phyloP scores from a whole-genome alignment of 768 basidiomycete species.

The Boletellus ananiceps region DNA sequence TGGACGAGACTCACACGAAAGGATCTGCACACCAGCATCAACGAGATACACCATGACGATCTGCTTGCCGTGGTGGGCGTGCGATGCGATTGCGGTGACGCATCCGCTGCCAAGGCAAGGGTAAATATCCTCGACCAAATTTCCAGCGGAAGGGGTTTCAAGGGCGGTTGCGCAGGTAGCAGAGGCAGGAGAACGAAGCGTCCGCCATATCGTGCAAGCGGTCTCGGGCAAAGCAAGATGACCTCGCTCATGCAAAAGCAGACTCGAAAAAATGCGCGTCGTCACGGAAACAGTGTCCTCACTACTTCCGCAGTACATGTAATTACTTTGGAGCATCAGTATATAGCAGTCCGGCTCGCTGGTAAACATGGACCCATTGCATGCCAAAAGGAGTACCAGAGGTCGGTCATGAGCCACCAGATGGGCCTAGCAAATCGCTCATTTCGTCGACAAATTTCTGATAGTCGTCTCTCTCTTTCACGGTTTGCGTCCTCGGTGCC shows the following conservation, averaged over 20 bases:
- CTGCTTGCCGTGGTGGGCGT: slow-evolving; percentile 1
- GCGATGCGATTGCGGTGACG: slow-evolving; percentile 8
- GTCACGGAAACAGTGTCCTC: slow-evolving; percentile 1
- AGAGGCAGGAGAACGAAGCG: slow-evolving; percentile 64
- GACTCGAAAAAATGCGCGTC: neutral
- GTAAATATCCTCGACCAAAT: slow-evolving; percentile 64
- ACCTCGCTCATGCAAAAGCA: slow-evolving; percentile 29
- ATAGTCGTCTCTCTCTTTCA: slow-evolving; percentile 62
- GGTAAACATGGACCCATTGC: neutral
- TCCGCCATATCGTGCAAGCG: slow-evolving; percentile 56
- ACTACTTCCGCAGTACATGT: neutral
- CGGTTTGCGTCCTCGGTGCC: slow-evolving; percentile 19
- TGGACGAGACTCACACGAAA: slow-evolving; percentile 34
- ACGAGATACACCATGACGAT: slow-evolving; percentile 20
- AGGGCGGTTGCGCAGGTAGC: slow-evolving; percentile 48
- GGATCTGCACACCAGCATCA: slow-evolving; percentile 38
- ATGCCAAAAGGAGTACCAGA: neutral
- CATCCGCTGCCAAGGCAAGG: slow-evolving; percentile 23
- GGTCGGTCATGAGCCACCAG: slow-evolving; percentile 10
- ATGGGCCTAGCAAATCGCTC: slow-evolving; percentile 53
- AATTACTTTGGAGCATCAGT: neutral
- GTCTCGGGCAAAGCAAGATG: slow-evolving; percentile 63
- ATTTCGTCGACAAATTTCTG: slow-evolving; percentile 74
- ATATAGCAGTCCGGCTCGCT: neutral
- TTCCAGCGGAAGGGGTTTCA: slow-evolving; percentile 61